Evolutionary conservation across 192 early-diverging fungal species (phyloP), one percentile per base, ranked within the genome.

Genomic region (Backusella liffmaniae): DNA sequence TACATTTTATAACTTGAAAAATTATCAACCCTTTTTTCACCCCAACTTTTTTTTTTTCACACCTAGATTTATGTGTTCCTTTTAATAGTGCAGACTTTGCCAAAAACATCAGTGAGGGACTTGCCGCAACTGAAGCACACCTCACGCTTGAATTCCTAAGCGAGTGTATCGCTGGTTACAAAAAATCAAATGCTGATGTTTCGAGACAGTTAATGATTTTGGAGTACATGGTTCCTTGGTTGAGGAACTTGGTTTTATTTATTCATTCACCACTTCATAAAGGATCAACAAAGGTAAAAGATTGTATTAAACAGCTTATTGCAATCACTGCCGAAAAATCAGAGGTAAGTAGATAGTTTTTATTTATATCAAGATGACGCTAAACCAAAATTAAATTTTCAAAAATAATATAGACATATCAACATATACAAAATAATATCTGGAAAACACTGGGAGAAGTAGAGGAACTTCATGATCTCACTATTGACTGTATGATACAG

Each of bases 161-260:
- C 15, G 97, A 98, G 82, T 90, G 88, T 71, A 86, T 93, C 79
- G 81, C 91, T 70, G 93, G 94, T 9, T 93, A 97, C 72, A 86
- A 88, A 53, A 91, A 91, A 81, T 88, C 90, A 0, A 83, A 82
- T 29, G 81, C 84, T 26, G 85, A 86, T 29, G 85, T 87, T 39
- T 94, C 35, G 92, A 84, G 91, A 37, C 94, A 93, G 76, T 87
- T 91, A 46, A 86, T 91, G 73, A 90, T 90, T 42, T 81, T 98
- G 51, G 90, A 96, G 74, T 97, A 96, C 77, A 88, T 97, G 77
- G 86, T 88, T 15, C 97, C 96, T 6, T 98, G 97, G 97, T 70
- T 97, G 51, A 76, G 80, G 5, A 95, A 95, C 68, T 79, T 98
- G 37, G 90, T 87, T 5, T 82, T 86, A 70, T 92, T 88, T 67